phyloP scores from a whole-genome alignment of 2,329 filamentous ascomycete species.

The Aspergillus aculeatus region DNA sequence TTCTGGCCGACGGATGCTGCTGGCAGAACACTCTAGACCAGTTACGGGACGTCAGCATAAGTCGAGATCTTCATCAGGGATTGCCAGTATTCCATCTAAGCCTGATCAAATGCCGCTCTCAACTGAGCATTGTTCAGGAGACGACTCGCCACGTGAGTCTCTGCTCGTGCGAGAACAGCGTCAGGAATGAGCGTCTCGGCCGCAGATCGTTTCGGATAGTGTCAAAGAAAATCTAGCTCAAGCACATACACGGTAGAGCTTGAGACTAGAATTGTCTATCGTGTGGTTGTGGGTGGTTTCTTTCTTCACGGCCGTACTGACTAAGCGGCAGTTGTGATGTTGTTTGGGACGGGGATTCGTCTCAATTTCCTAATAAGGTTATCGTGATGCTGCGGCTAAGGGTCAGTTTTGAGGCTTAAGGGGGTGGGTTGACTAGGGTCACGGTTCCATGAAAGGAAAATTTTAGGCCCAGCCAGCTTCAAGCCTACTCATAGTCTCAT shows the following conservation, averaged over 20 bases:
- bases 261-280: background rate
- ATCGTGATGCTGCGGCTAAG: conserved; percentile 3
- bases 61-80: too few species aligned
- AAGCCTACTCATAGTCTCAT: background rate
- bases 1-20: too few species aligned
- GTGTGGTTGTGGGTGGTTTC: background rate
- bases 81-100: background rate
- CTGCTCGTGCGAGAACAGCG: background rate
- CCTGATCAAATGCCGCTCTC: background rate
- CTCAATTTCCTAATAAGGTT: conserved; percentile 7
- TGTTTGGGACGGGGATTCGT: background rate
- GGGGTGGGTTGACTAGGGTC: background rate
- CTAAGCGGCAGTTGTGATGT: background rate
- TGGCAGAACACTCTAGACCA: too few species aligned
- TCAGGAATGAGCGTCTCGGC: background rate
- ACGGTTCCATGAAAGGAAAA: background rate
- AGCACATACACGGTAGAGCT: background rate
- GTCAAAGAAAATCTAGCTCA: background rate
- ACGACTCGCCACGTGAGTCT: background rate
- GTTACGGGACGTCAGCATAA: too few species aligned
- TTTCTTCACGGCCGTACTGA: background rate
- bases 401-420: background rate
- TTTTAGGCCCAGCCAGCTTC: background rate
- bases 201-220: background rate
- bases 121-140: background rate